Evolutionary conservation across 2,329 filamentous ascomycete genomes (phyloP).

Genomic region (Metarhizium rileyi): DNA sequence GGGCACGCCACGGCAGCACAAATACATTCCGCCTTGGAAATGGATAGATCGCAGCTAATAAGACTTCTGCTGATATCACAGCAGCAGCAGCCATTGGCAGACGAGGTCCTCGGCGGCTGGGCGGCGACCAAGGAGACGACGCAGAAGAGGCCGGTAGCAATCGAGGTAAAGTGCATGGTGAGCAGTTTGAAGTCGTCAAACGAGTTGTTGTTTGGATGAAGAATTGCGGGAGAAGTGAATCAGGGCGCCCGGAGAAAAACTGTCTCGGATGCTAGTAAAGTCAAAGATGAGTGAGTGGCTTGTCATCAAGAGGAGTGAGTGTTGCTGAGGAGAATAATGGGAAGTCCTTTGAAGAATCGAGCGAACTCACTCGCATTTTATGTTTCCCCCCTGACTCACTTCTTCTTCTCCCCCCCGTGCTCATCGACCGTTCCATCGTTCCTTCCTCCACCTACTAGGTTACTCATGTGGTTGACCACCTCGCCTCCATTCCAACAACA

Average conservation of each 20-base stretch:
- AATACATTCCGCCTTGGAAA: constrained; percentile 15
- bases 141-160: constrained; percentile 9
- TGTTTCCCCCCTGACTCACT: not conserved
- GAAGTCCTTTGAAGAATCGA: not conserved
- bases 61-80: constrained; percentile 17
- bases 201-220: not conserved
- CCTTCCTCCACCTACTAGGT: too few relatives aligned
- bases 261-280: too few relatives aligned
- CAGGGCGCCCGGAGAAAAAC: too few relatives aligned
- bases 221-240: not conserved
- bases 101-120: not conserved
- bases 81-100: constrained; percentile 22
- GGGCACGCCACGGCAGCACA: constrained; percentile 19
- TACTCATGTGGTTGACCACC: too few relatives aligned
- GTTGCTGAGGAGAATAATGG: not conserved
- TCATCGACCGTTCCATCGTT: too few relatives aligned
- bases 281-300: too few relatives aligned
- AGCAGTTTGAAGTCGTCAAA: not conserved
- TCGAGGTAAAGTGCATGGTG: constrained; percentile 16
- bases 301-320: too few relatives aligned
- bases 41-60: constrained; percentile 16
- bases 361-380: not conserved
- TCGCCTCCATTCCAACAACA: too few relatives aligned
- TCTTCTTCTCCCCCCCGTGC: not conserved
- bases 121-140: constrained; percentile 4